Percentiles rank a stretch among this genome's conserved stretches.
These are phyloP conservation scores for Pseudisothecium myosuroides DNA, from an alignment of 225 moss, liverwort and hornwort species.

Conservation along the genomic window DNA sequence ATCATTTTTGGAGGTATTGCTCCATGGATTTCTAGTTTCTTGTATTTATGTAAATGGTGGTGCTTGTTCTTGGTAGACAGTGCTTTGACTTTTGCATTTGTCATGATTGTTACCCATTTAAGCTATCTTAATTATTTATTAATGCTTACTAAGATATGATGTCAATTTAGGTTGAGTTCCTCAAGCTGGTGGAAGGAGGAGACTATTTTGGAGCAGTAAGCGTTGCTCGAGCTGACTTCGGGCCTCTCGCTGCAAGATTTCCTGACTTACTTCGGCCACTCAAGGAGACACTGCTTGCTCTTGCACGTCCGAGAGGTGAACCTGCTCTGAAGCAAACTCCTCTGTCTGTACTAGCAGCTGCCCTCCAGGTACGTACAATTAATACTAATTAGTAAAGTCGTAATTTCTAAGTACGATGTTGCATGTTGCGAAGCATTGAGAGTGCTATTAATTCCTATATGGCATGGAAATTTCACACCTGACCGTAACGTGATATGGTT, in stretches of 20 bases:
- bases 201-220: slow-evolving; percentile 44
- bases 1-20: not conserved
- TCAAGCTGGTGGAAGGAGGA: slow-evolving; percentile 56
- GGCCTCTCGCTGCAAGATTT: slow-evolving; percentile 66
- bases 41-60: not conserved
- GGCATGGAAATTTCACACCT: not conserved
- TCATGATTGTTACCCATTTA: not conserved
- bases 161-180: slow-evolving; percentile 49
- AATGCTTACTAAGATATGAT: not conserved
- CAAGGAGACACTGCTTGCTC: slow-evolving; percentile 84
- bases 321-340: slow-evolving; percentile 47
- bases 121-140: not conserved
- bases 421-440: not conserved
- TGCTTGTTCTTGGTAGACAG: not conserved
- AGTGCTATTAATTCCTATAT: not conserved
- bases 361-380: slow-evolving; percentile 43
- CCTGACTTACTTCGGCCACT: slow-evolving; percentile 53
- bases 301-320: slow-evolving; percentile 63
- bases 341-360: slow-evolving; percentile 59
- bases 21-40: not conserved
- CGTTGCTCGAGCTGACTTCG: slow-evolving; percentile 69
- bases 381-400: not conserved
- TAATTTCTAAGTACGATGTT: not conserved
- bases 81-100: not conserved
- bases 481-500: not conserved